Evolutionary conservation across 2,329 filamentous ascomycete species (phyloP).

Genomic region (Sclerotinia subarctica): DNA sequence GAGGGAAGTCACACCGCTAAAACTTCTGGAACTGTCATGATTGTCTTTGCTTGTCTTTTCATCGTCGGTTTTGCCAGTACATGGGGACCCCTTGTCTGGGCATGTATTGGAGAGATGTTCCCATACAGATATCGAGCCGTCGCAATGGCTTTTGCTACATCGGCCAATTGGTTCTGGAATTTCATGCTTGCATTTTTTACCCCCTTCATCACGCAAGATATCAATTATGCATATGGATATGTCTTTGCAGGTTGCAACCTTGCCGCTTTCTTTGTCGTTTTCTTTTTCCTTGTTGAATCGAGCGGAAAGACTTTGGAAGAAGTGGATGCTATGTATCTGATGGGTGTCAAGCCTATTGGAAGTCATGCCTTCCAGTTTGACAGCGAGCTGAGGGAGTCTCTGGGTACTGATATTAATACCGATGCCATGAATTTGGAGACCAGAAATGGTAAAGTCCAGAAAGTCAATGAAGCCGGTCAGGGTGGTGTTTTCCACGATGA

Average conservation of each 20-base stretch:
- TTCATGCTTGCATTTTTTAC: conserved; percentile 76
- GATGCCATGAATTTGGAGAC: conserved; percentile 15
- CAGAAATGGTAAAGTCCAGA: conserved; percentile 11
- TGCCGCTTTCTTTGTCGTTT: conserved; percentile 62
- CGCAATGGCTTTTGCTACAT: conserved; percentile 58
- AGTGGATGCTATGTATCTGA: conserved; percentile 34
- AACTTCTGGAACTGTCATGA: conserved; percentile 64
- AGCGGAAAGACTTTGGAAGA: conserved; percentile 37
- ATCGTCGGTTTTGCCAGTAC: conserved; percentile 68
- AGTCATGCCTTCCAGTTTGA: conserved; percentile 20
- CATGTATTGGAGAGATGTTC: conserved; percentile 65
- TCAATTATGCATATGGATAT: conserved; percentile 69
- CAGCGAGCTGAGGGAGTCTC: not conserved
- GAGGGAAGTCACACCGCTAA: conserved; percentile 40
- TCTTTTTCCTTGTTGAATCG: conserved; percentile 74
- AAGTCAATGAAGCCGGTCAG: conserved; percentile 5
- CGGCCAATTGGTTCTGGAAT: conserved; percentile 68
- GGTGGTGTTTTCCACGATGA: conserved; percentile 18
- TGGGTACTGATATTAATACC: conserved; percentile 12
- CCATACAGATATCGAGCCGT: conserved; percentile 60
- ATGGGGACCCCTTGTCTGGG: conserved; percentile 70
- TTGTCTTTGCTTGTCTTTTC: conserved; percentile 71
- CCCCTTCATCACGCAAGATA: conserved; percentile 69
- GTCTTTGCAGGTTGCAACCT: conserved; percentile 73
- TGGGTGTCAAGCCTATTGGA: conserved; percentile 40